Evolutionary conservation across 768 basidiomycete genomes (phyloP), one percentile per base, ranked within the genome.

Genomic region (Calocybe cyanea): DNA sequence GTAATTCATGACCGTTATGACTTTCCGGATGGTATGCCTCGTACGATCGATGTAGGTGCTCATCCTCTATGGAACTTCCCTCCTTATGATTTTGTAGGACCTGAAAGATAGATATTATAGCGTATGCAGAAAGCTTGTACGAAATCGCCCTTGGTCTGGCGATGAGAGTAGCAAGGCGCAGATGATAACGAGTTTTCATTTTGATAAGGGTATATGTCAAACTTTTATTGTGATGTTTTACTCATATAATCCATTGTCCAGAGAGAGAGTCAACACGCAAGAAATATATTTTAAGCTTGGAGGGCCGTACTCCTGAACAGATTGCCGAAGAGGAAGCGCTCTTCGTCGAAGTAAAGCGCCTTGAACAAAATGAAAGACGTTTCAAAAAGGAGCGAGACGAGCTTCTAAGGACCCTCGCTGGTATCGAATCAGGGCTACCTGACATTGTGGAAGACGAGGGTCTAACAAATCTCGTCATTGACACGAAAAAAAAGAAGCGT

Each of bases 241-340:
- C 14, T 11, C 34, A 41, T 28, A 40, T 18, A 20, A 2, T 53
- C 8, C n/a, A n/a, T n/a, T 13, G 24, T 10, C 15, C 46, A 95
- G 94, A 86, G 23, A 86, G 91, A 34, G 96, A 99, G 64, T 67
- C 81, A 17, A 84, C 81, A 52, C 84, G 96, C 46, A 96, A 93
- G 65, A 81, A 83, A 46, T 96, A 98, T 58, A 75, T 98, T 11
- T 67, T 75, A 7, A 87, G 83, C 49, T 79, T 98, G n/a, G 90
- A 93, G 66, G 81, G 77, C 46, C 83, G 95, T n/a, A 87, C 92
- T 0, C 76, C 83, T 3, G 82, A 87, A 39, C 91, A 97, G 66
- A 85, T 95, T 35, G 86, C 85, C 14, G 94, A 99, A 62, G 96
- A 98, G 71, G 94, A 97, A 57, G 87, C 91, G 7, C 73, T 99